Conservation (phyloP, 345 rosid species). For the Eucalyptus fibrosa region DNA sequence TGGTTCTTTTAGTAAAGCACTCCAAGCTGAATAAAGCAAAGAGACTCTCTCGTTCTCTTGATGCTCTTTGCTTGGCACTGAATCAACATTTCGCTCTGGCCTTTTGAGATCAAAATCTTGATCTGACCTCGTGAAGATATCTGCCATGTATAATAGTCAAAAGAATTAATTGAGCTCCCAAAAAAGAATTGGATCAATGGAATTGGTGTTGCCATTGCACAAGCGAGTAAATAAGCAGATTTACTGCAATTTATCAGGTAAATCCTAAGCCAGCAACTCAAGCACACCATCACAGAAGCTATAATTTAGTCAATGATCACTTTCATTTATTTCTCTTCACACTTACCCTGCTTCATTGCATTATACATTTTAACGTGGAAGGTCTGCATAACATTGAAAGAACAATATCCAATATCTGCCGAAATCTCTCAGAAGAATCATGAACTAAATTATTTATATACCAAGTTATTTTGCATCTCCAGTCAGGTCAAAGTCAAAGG, state of each 20-base stretch:
- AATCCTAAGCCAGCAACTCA: background rate
- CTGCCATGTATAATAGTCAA: background rate
- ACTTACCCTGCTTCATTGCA: background rate
- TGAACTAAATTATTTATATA: background rate
- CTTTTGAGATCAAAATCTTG: constrained; percentile 13
- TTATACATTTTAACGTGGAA: background rate
- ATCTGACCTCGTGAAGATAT: constrained; percentile 1
- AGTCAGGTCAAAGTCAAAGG: background rate
- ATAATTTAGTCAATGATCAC: background rate
- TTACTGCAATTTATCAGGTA: background rate
- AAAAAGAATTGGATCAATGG: background rate
- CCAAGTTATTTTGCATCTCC: background rate
- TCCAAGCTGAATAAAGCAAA: constrained; percentile 66
- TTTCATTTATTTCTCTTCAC: background rate
- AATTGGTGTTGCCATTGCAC: background rate
- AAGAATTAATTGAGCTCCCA: background rate
- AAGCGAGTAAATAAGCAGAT: background rate
- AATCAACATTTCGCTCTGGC: constrained; percentile 4
- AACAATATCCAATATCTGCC: background rate
- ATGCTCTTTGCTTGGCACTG: background rate
- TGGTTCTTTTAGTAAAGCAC: constrained; percentile 16
- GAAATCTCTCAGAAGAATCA: background rate
- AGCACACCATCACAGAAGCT: background rate
- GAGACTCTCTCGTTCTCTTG: constrained; percentile 21
- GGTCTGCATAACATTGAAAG: background rate